Evolutionary conservation across 495 filamentous ascomycete species (phyloP).

Genomic region (Acidiella bohemica): DNA sequence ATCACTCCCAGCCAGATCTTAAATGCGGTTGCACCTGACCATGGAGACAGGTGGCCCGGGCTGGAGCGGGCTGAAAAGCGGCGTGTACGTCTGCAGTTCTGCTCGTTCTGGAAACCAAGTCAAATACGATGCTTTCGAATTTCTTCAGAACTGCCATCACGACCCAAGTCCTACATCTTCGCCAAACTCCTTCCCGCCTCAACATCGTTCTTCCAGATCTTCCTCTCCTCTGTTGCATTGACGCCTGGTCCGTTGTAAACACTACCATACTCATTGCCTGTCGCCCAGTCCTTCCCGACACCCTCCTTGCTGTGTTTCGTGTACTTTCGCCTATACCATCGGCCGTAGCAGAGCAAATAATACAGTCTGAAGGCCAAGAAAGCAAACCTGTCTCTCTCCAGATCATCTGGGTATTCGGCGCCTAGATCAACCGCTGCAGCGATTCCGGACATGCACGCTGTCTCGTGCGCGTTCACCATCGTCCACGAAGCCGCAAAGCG

Average conservation of each 20-base stretch:
- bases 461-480: conserved; percentile 74
- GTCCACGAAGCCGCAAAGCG: conserved; percentile 66
- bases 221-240: conserved; percentile 30
- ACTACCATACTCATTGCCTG: conserved; percentile 38
- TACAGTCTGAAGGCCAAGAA: conserved; percentile 29
- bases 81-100: conserved; percentile 9
- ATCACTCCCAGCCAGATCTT: conserved; percentile 7
- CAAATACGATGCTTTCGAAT: conserved; percentile 14
- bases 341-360: conserved; percentile 29
- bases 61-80: conserved; percentile 12
- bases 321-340: conserved; percentile 32
- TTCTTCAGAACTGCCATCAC: conserved; percentile 1
- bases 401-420: conserved; percentile 49
- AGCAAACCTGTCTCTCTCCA: conserved; percentile 38
- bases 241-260: conserved; percentile 41
- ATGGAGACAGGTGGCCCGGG: conserved; percentile 16
- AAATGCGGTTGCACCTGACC: conserved; percentile 14
- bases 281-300: conserved; percentile 35
- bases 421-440: conserved; percentile 68
- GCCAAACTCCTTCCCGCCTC: conserved; percentile 22
- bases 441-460: conserved; percentile 64
- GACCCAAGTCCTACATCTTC: conserved; percentile 3
- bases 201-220: conserved; percentile 37
- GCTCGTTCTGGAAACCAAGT: conserved; percentile 6
- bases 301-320: conserved; percentile 22